Percentiles rank a stretch among this genome's conserved stretches.
These are phyloP conservation scores for Dryadomyces quercus-mongolicae DNA, from an alignment of 2,329 filamentous ascomycete species.

Conservation along the genomic window DNA sequence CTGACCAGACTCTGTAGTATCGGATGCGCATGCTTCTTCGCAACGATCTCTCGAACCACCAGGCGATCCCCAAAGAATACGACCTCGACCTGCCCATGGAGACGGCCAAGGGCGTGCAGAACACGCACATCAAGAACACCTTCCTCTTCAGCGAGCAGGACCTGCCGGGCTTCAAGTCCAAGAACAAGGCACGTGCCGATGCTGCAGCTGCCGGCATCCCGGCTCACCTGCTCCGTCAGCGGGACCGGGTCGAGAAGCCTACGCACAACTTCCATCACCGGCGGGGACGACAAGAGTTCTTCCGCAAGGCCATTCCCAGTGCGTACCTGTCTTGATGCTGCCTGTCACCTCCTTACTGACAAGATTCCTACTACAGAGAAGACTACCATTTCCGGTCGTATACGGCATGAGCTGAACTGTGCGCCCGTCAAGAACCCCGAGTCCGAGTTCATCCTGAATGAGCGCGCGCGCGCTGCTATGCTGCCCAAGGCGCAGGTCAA, in stretches of 20 bases:
- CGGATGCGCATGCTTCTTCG: conserved; percentile 56
- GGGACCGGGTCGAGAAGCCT: conserved; percentile 30
- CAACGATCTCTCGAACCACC: conserved; percentile 52
- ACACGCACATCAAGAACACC: conserved; percentile 61
- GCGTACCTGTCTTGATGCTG: conserved; percentile 12
- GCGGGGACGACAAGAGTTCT: conserved; percentile 36
- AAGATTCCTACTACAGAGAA: conserved; percentile 50
- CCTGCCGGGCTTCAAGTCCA: conserved; percentile 60
- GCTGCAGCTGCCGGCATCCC: conserved; percentile 48
- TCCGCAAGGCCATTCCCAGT: conserved; percentile 65
- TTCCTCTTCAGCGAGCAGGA: conserved; percentile 93
- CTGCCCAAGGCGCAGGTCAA: conserved; percentile 45
- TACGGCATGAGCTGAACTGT: conserved; percentile 66
- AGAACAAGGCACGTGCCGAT: conserved; percentile 43
- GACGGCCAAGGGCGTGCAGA: conserved; percentile 18
- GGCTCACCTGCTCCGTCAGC: conserved; percentile 34
- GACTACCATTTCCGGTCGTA: conserved; percentile 60
- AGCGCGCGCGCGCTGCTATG: conserved; percentile 46
- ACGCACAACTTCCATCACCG: conserved; percentile 20
- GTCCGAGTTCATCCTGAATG: conserved; percentile 48
- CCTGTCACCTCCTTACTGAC: not conserved
- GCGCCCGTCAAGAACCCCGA: conserved; percentile 61
- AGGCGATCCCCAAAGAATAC: conserved; percentile 77
- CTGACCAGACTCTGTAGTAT: too few relatives aligned
- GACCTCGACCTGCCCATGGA: conserved; percentile 58